A percentile compares a stretch with the other conserved stretches of the same genome.
Conservation (phyloP, 2,329 filamentous ascomycete species). For the Ploettnerulaceae sp. region DNA sequence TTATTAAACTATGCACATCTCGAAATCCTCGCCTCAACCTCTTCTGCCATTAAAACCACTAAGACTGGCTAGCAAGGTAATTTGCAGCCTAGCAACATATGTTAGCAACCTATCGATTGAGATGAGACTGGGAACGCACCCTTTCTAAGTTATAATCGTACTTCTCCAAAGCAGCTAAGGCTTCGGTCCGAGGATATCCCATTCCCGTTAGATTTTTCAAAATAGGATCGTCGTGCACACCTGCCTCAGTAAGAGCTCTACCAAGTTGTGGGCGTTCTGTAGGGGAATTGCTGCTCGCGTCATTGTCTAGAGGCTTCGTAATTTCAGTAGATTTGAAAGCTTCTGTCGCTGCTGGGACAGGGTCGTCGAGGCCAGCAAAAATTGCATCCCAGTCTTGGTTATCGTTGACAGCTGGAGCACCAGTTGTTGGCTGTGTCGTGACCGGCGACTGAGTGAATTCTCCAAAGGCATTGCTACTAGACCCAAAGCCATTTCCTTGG, state of each 20-base stretch:
- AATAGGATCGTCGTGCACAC: conserved; percentile 85
- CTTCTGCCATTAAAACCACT: conserved; percentile 2
- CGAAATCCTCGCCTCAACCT: conserved; percentile 8
- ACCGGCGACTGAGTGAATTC: conserved; percentile 47
- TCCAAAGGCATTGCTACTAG: conserved; percentile 34
- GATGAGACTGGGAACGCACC: conserved; percentile 49
- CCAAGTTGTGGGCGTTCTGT: conserved; percentile 46
- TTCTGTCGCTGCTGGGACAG: conserved; percentile 25
- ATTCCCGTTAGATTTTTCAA: conserved; percentile 84
- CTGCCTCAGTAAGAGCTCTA: conserved; percentile 65
- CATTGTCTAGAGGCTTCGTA: conserved; percentile 14
- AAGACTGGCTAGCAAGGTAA: conserved; percentile 34
- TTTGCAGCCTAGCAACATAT: conserved; percentile 32
- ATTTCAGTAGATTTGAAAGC: conserved; percentile 18
- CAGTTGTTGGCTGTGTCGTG: conserved; percentile 30
- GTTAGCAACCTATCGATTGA: conserved; percentile 1
- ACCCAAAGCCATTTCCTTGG: conserved; percentile 25
- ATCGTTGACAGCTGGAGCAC: conserved; percentile 39
- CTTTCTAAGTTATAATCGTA: conserved; percentile 95
- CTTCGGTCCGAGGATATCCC: conserved; percentile 74
- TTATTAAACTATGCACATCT: conserved; percentile 23
- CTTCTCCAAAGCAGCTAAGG: conserved; percentile 79
- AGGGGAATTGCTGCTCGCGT: conserved; percentile 13
- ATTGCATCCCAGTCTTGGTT: conserved; percentile 91
- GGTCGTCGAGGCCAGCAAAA: conserved; percentile 69